These are phyloP conservation scores for Shiraia sp. DNA, from an alignment of 2,329 filamentous ascomycete genomes.

Conservation along the genomic window DNA sequence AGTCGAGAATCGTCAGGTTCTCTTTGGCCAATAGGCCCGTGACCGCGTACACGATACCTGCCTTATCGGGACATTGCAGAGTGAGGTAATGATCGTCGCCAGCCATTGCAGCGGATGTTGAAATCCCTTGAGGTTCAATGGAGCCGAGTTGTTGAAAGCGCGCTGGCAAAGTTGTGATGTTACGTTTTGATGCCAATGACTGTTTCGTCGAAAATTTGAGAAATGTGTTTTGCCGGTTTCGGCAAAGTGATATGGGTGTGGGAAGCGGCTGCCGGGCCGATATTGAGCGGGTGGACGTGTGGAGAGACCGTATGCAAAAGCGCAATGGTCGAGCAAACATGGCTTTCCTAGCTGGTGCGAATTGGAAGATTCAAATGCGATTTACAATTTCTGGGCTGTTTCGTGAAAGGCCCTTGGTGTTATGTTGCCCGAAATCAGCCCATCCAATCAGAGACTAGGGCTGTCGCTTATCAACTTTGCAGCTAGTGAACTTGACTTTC, in stretches of 20 bases:
- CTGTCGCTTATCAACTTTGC: conserved; percentile 16
- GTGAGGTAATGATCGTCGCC: conserved; percentile 60
- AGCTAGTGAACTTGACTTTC: no score
- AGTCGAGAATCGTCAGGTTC: conserved; percentile 79
- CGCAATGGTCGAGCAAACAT: conserved; percentile 24
- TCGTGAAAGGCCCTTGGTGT: conserved; percentile 12
- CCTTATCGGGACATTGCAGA: conserved; percentile 80
- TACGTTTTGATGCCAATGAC: conserved; percentile 22
- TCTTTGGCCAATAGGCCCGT: conserved; percentile 75
- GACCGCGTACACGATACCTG: conserved; percentile 83
- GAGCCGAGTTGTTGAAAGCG: conserved; percentile 26
- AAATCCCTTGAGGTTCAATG: conserved; percentile 22
- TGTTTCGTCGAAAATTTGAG: conserved; percentile 33
- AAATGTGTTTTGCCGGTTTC: conserved; percentile 35
- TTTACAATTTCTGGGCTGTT: conserved; percentile 12
- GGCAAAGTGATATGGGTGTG: conserved; percentile 26
- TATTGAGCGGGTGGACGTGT: conserved; percentile 19
- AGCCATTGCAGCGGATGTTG: conserved; percentile 32
- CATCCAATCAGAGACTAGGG: conserved; percentile 20
- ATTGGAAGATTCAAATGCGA: conserved; percentile 9
- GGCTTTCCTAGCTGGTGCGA: conserved; percentile 6
- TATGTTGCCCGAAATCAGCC: conserved; percentile 24
- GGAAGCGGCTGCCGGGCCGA: conserved; percentile 23
- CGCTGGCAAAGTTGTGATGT: conserved; percentile 19
- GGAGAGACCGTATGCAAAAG: conserved; percentile 19